Evolutionary conservation across 2,329 filamentous ascomycete genomes (phyloP), one percentile per base, ranked within the genome.

Genomic region (Samsoniella hepiali): DNA sequence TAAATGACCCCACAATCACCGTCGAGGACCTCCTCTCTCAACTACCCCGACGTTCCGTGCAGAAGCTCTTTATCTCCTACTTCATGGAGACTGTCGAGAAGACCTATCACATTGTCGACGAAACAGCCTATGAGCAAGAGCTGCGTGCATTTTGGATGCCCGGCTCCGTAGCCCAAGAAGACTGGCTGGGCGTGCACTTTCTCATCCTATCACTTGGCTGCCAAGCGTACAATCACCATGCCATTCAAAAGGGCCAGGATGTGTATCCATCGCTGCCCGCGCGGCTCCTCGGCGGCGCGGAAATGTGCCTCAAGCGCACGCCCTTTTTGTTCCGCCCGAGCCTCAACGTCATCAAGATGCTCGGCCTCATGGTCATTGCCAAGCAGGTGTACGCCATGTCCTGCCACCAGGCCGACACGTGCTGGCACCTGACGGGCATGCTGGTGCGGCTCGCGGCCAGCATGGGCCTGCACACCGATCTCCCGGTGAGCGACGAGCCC

Each of bases 331-430:
- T 64, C 22, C 50, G 32, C 15, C 49, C 63, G 8, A 61, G n/a
- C n/a, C 29, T 61, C 17, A 51, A 47, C n/a, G 47, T 56, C 15
- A 64, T 64, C 42, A 55, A 50, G 10, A 64, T 57, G 9, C 42
- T 64, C 10, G 13, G 40, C 10, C 57, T 64, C 8, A 61, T 64
- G 50, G 58, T 62, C 15, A 49, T 64, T 32, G 51, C 63, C 5
- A 64, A 64, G 44, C 63, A 64, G n/a, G 50, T 64, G 4, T 64
- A 64, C 40, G 45, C 63, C 57, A 64, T 64, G 63, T 64, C 63
- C 3, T 57, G 51, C 29, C 57, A 64, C 63, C 49, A 64, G 17
- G 50, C 63, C 15, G 63, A 64, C 34, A 64, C 63, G n/a, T 64
- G 63, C 29, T 64, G 63, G 63, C 63, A 59, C 34, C 38, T 63